Conservation (phyloP, 2,329 filamentous ascomycete species). For the Xylariales sp. region DNA sequence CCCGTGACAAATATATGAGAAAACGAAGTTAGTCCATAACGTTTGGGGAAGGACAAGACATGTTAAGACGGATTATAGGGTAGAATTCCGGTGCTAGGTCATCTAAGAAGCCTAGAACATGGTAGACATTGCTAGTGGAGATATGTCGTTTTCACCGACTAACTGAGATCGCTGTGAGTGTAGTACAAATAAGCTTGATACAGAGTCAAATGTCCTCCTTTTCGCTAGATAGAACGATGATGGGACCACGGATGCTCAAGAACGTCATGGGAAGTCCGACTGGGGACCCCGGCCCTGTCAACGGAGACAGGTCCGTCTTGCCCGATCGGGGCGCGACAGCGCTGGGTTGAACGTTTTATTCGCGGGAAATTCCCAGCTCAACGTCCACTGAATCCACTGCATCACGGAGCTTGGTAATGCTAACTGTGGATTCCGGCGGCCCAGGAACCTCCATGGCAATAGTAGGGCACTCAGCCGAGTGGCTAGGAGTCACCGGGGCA, state of each 20-base stretch:
- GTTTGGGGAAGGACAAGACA: slow-evolving; percentile 12
- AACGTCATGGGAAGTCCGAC: slow-evolving; percentile 6
- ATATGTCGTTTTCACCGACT: background rate
- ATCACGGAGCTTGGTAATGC: slow-evolving; percentile 23
- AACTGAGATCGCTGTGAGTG: slow-evolving; percentile 3
- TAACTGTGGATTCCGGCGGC: slow-evolving; percentile 17
- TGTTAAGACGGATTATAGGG: slow-evolving; percentile 12
- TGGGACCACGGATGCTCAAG: background rate
- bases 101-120: background rate
- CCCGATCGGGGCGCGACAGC: slow-evolving; percentile 35
- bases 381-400: slow-evolving; percentile 22
- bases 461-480: background rate
- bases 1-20: background rate
- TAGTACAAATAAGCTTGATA: background rate
- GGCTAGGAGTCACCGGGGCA: background rate
- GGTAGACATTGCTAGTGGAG: slow-evolving; percentile 1
- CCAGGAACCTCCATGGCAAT: slow-evolving; percentile 11
- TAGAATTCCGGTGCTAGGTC: slow-evolving; percentile 6
- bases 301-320: slow-evolving; percentile 37
- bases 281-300: slow-evolving; percentile 24
- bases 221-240: background rate
- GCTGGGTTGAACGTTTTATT: slow-evolving; percentile 33
- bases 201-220: background rate
- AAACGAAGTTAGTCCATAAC: background rate
- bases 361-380: slow-evolving; percentile 38